Base-by-base conservation (phyloP, 805 yeast species). In the Myxozyma melibiosi region DNA sequence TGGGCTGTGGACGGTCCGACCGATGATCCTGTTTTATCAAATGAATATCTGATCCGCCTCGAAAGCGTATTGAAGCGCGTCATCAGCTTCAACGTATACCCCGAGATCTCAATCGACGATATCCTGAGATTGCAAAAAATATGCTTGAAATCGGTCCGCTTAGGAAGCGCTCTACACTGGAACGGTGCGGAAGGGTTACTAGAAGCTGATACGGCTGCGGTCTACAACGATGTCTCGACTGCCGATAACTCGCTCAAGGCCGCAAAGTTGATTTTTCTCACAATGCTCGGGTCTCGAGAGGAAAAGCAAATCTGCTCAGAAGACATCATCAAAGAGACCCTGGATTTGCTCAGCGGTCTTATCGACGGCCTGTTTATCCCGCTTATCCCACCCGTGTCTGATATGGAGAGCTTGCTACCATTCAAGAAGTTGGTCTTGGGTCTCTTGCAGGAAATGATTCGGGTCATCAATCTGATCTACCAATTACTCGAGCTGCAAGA, bases 301-400 rank as follows among this genome's bases (percentile, higher is more conserved):
- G 64, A 58, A 25, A 60, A 51, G 16, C 64, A 61, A 41, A 47
- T 60, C 14, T 54, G 46, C 40, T 61, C 63, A 4, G 63, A 58
- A 31, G 64, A 61, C n/a, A 30, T 45, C 9, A 18, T 53, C n/a
- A 51, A 44, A 34, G 64, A 60, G 13, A 30, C 58, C 5, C 43
- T 57, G 11, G 63, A 58, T 30, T 42, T 52, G 13, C 6, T 58
- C 20, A 44, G 48, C 28, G 37, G 22, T 6, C 16, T 60, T 7
- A 27, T 60, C 13, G 64, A 56, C 11, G 20, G 35, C 16, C 35
- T 58, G 14, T 6, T 58, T 5, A 39, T 45, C 2, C 61, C 61
- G 11, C 48, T 58, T 14, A 45, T 55, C 16, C 50, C 63, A 7
- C 52, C 63, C 4, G 14, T 55, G 33, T 20, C 30, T n/a, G 52